Conservation (phyloP, 2,329 filamentous ascomycete genomes). For the Ceratocystis diversiconidia region DNA sequence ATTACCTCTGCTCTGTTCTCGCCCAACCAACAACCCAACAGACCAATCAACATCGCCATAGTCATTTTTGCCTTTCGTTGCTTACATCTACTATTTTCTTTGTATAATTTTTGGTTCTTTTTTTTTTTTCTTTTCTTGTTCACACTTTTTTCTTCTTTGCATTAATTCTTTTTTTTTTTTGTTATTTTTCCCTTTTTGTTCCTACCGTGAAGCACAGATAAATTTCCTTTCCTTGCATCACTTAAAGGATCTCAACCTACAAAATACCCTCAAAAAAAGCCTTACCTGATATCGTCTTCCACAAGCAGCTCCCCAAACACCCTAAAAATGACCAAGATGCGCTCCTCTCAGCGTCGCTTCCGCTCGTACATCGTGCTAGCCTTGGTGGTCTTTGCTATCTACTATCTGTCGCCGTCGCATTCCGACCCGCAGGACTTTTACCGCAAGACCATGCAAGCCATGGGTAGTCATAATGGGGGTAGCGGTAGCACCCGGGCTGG, state of each 20-base stretch:
- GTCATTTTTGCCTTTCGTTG: background rate
- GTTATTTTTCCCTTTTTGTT: constrained; percentile 23
- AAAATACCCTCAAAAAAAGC: background rate
- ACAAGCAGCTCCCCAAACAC: background rate
- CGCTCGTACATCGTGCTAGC: constrained; percentile 12
- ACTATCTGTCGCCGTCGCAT: constrained; percentile 15
- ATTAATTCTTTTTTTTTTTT: background rate
- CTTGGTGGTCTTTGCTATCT: constrained; percentile 14
- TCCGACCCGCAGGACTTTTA: constrained; percentile 38
- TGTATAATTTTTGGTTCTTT: background rate
- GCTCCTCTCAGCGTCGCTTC: constrained; percentile 13
- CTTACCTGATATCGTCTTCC: background rate
- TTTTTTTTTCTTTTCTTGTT: constrained; percentile 23
- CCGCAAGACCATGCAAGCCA: constrained; percentile 42
- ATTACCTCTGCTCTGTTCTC: background rate
- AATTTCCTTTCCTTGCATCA: background rate
- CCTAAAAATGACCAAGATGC: constrained; percentile 15
- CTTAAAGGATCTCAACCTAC: background rate
- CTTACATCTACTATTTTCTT: constrained; percentile 4
- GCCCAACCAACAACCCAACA: background rate
- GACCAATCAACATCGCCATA: background rate
- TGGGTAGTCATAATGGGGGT: constrained; percentile 29
- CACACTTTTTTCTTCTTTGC: background rate
- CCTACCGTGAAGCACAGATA: background rate
- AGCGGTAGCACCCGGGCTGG: constrained; percentile 31